phyloP scores from a whole-genome alignment of 176 grass and related monocot genomes.

The Hsuehochloa calcarea region DNA sequence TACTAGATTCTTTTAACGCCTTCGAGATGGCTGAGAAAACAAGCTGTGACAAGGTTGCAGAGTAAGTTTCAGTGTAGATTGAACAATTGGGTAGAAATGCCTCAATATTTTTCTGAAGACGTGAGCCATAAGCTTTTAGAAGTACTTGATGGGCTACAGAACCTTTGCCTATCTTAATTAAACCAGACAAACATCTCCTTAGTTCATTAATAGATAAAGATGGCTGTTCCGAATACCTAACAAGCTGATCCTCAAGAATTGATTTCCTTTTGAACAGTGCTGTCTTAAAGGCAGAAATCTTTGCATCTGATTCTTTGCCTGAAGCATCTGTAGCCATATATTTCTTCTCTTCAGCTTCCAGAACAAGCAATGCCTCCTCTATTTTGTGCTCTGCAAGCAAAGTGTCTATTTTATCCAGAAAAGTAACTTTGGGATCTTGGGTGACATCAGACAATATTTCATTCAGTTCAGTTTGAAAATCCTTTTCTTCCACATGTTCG shows the following conservation, averaged over 20 bases:
- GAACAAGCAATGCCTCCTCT: conserved; percentile 65
- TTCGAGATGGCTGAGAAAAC: conserved; percentile 90
- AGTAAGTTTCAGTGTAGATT: conserved; percentile 75
- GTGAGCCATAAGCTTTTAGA: conserved; percentile 66
- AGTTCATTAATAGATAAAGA: conserved; percentile 64
- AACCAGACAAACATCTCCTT: conserved; percentile 65
- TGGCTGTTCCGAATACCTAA: conserved; percentile 67
- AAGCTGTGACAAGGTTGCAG: conserved; percentile 80
- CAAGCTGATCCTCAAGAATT: conserved; percentile 77
- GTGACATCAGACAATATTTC: conserved; percentile 55
- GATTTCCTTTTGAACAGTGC: conserved; percentile 69
- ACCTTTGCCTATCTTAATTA: conserved; percentile 81
- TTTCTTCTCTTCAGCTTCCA: conserved; percentile 74
- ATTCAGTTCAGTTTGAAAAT: conserved; percentile 54
- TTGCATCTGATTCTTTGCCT: conserved; percentile 52
- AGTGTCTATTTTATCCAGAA: conserved; percentile 74
- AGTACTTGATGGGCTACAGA: conserved; percentile 81
- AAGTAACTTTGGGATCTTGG: conserved; percentile 55
- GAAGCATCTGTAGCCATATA: conserved; percentile 39
- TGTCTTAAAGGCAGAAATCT: conserved; percentile 53
- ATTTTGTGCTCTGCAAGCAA: conserved; percentile 82
- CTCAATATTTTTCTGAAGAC: conserved; percentile 69
- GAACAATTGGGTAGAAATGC: conserved; percentile 83
- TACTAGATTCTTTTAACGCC: conserved; percentile 65
- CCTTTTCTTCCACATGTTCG: conserved; percentile 43